Evolutionary conservation across 2,329 filamentous ascomycete genomes (phyloP), one percentile per base, ranked within the genome.

Genomic region (Trichoderma oligosporum): DNA sequence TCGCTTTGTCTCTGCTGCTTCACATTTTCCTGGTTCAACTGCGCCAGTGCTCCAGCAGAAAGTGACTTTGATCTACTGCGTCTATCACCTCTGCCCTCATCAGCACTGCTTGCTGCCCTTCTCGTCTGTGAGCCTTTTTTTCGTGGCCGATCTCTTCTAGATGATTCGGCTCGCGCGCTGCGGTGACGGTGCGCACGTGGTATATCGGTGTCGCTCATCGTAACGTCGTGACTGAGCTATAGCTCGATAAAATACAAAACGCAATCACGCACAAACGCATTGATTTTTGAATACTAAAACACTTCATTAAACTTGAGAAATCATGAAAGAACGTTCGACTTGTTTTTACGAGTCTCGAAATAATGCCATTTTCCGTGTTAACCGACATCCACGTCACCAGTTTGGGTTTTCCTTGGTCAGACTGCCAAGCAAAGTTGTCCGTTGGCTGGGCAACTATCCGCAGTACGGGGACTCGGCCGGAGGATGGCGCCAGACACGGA

Each of bases 21-120:
- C 22, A 69, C 66, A 70, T 89, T 86, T 54, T 82, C 73, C 48
- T 82, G 77, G 64, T 90, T 81, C 45, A 92, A 71, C 65, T 84
- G 82, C 11, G 85, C 85, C 47, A 92, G 71, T 4, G 86, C 84
- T 63, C 83, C 81, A 2, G 73, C 68, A 4, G 78, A 80, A 24
- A 80, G 67, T 4, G 67, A 59, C 18, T 66, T 65, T 2, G 67
- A 64, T n/a, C 60, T 61, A 46, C 63, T 61, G 24, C 59, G 61
- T 49, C 62, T 60, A 20, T 66, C 68, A 16, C 49, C 63, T 42
- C 63, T 59, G n/a, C 64, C 69, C 4, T 71, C 72, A 22, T 75
- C 73, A 0, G 71, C 66, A 5, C 65, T 66, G 2, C 73, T 67
- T 3, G 61, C 65, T 2, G 70, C 64, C n/a, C 70, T 66, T 41